Evolutionary conservation across 1,284 basidiomycete species (phyloP).

Genomic region (Trichosporon coremiiforme): DNA sequence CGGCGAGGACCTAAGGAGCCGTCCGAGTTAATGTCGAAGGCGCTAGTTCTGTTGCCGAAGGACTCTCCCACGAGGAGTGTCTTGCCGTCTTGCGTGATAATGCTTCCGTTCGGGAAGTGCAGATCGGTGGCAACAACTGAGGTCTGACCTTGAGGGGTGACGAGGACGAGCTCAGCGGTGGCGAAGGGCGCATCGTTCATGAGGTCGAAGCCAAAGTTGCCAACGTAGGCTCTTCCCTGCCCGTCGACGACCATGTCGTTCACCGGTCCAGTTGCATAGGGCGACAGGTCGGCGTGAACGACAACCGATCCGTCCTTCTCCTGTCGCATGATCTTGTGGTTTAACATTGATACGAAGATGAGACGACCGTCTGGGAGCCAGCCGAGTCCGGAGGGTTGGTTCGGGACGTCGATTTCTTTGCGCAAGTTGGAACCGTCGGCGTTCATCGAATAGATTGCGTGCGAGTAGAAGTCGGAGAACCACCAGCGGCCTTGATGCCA

Average conservation of each 20-base stretch:
- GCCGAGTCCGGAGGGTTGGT: slow-evolving; percentile 24
- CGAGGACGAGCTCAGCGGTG: neutral
- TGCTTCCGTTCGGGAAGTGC: slow-evolving; percentile 3
- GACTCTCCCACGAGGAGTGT: neutral
- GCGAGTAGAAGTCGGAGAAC: slow-evolving; percentile 26
- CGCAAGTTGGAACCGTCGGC: too few species aligned
- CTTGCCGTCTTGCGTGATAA: neutral
- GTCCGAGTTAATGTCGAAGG: neutral
- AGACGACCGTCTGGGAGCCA: slow-evolving; percentile 22
- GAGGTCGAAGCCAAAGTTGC: slow-evolving; percentile 11
- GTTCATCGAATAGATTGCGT: too few species aligned
- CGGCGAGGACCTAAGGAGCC: neutral
- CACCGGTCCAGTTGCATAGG: neutral
- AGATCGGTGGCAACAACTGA: neutral
- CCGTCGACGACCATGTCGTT: slow-evolving; percentile 26
- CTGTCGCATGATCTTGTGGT: slow-evolving; percentile 20
- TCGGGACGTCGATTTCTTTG: too few species aligned
- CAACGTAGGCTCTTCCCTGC: slow-evolving; percentile 14
- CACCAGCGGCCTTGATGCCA: too few species aligned
- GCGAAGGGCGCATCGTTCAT: neutral
- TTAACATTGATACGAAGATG: slow-evolving; percentile 20
- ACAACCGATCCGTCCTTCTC: slow-evolving; percentile 12
- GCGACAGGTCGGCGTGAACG: slow-evolving; percentile 8
- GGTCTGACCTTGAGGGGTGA: neutral
- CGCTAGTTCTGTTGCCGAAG: neutral